Base-by-base conservation (phyloP, 768 basidiomycete genomes). In the Neoboletus brunneissimus region DNA sequence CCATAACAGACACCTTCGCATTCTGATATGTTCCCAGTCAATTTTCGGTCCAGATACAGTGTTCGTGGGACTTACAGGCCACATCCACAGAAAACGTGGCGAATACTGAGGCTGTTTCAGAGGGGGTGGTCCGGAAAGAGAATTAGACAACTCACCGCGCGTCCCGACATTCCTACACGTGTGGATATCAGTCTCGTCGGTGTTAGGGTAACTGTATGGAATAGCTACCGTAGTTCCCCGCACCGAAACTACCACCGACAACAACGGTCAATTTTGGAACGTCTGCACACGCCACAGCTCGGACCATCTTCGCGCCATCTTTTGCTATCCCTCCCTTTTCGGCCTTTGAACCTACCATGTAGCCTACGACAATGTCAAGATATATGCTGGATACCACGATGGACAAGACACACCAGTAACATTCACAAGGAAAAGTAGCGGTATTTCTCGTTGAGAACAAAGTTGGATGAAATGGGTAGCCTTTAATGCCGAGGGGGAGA, bases 261-360 rank as follows among this genome's bases (percentile, higher is more conserved):
- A 97, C 77, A 29, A 97, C 91, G 1, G 94, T 97, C 57, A 96
- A 77, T 73, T 98, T 98, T 15, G 95, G 94, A 8, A 96, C 93
- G 61, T 96, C 88, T 18, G 93, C 92, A 61, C 93, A 93, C 5
- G 93, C 92, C 18, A 95, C 93, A 7, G 93, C 92, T 43, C 94
- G 86, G 64, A 98, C 94, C 91, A 98, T 95, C 79, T 97, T 97
- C 8, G 94, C 94, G 38, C 84, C 84, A 67, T 97, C 93, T 73
- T 95, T 95, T 5, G 94, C 94, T 61, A 98, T 98, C 0, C 94
- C 94, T 3, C 92, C 94, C 63, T 82, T 83, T 74, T 98, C 94
- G 20, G 95, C 95, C 61, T 94, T 95, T 5, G 91, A 94, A 6
- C 94, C 94, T 4, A 98, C 94, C 94, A 97, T 98, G 66, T 97